Percentiles rank a stretch among this genome's conserved stretches.
These are phyloP conservation scores for Aspergillus hancockii DNA, from an alignment of 495 filamentous ascomycete species.

Conservation along the genomic window DNA sequence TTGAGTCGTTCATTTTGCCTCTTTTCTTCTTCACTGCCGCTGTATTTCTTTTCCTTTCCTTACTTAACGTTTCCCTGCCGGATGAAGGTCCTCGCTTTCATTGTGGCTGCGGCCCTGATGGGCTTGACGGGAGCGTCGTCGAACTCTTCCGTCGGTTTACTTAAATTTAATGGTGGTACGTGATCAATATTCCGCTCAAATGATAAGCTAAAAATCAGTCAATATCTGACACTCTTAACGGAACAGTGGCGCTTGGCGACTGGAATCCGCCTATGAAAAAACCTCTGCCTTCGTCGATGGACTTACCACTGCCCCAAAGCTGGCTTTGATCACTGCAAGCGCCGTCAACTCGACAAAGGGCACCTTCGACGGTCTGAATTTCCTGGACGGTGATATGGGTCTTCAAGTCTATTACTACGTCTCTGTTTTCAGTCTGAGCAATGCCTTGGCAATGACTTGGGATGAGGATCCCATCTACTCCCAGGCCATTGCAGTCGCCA, in stretches of 20 bases:
- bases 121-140: too few relatives aligned
- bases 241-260: not conserved
- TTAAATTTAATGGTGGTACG: too few relatives aligned
- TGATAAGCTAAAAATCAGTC: too few relatives aligned
- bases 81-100: too few relatives aligned
- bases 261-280: slow-evolving; percentile 70
- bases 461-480: slow-evolving; percentile 57
- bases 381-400: slow-evolving; percentile 55
- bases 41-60: too few relatives aligned
- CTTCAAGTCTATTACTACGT: slow-evolving; percentile 60
- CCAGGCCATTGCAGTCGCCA: slow-evolving; percentile 51
- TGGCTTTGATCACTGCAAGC: slow-evolving; percentile 78
- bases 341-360: slow-evolving; percentile 47
- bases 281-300: slow-evolving; percentile 75
- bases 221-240: too few relatives aligned
- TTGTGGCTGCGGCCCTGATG: too few relatives aligned
- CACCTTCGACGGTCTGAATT: slow-evolving; percentile 18
- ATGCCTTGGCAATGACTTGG: slow-evolving; percentile 59
- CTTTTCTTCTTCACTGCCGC: too few relatives aligned
- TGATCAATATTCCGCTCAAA: too few relatives aligned
- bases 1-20: too few relatives aligned
- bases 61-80: too few relatives aligned
- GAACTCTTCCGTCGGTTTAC: too few relatives aligned
- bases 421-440: slow-evolving; percentile 63
- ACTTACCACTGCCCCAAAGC: slow-evolving; percentile 76